Evolutionary conservation across 495 filamentous ascomycete genomes (phyloP), one percentile per base, ranked within the genome.

Genomic region (Neurospora sp.): DNA sequence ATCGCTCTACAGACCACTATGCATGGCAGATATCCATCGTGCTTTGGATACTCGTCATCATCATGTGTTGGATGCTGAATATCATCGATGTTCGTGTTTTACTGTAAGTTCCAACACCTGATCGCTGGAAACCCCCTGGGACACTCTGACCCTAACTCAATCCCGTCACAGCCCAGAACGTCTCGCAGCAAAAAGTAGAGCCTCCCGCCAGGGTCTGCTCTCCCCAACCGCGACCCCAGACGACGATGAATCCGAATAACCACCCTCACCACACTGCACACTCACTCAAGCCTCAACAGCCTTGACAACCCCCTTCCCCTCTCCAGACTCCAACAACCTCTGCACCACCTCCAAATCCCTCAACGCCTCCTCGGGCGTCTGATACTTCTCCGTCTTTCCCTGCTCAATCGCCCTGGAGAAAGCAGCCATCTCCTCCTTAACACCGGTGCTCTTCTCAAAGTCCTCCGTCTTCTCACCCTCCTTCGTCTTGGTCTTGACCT

Each of bases 281-380:
- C 5, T 2, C 8, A 39, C 39, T 70, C 70, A 75, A 69, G 11
- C 39, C 1, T 69, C 69, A 41, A 79, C 69, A 0, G 23, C 54
- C 75, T 79, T 76, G 14, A 79, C 72, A 35, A n/a, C 54, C 1
- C 88, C 90, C 11, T 85, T 79, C 18, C 78, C 78, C 75, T 88
- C 89, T 2, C 90, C 89, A 78, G 89, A 90, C 79, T 80, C 83
- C 75, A 92, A 78, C 81, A 92, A 85, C 71, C 83, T 82, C 81
- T 92, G 89, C 83, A 89, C 76, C 72, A 94, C 77, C 80, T 91
- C 87, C 74, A 96, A 79, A 84, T 94, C 93, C 66, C 81, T 86
- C 78, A 93, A 79, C 69, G 89, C 92, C 78, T 93, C 86, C 75
- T 88, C 86, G 2, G 90, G 89, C 0, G 81, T 85, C 81, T 93